These are phyloP conservation scores for Rhodotorula sp. DNA, from an alignment of 1,284 basidiomycete species.

Conservation along the genomic window DNA sequence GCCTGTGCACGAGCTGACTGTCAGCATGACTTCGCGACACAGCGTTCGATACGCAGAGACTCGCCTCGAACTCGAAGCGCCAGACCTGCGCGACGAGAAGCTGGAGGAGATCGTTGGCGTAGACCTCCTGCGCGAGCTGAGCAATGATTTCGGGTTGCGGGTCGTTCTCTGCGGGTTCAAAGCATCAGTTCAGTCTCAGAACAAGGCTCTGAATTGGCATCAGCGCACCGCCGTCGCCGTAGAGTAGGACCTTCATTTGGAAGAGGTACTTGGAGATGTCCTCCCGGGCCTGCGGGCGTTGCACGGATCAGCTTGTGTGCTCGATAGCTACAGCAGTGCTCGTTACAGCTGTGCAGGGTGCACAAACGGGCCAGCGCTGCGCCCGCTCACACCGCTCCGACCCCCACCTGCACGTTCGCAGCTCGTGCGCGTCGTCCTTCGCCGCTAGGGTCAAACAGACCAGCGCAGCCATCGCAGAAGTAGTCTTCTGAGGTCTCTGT, in stretches of 20 bases:
- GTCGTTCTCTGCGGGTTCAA: conserved; percentile 31
- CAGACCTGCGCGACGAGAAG: conserved; percentile 77
- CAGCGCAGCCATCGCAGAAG: no score
- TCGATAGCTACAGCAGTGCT: not conserved
- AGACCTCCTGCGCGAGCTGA: conserved; percentile 93
- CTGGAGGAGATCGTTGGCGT: conserved; percentile 82
- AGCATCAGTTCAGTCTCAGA: not conserved
- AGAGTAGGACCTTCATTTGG: conserved; percentile 82
- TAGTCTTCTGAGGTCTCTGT: no score
- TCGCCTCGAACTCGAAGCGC: conserved; percentile 89
- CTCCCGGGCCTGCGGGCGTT: conserved; percentile 68
- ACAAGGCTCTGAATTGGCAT: no score
- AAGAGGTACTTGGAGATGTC: conserved; percentile 85
- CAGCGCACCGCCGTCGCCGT: conserved; percentile 75
- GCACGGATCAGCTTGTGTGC: not conserved
- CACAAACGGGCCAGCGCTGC: not conserved
- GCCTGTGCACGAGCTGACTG: conserved; percentile 48
- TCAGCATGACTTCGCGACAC: not conserved
- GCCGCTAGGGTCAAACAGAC: not conserved
- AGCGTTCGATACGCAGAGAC: not conserved
- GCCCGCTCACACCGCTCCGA: not conserved
- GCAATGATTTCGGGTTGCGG: conserved; percentile 62
- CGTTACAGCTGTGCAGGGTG: not conserved
- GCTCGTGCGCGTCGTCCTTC: not conserved
- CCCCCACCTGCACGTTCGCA: not conserved